Evolutionary conservation across 768 basidiomycete genomes (phyloP).

Genomic region (Multifurca ochricompacta): DNA sequence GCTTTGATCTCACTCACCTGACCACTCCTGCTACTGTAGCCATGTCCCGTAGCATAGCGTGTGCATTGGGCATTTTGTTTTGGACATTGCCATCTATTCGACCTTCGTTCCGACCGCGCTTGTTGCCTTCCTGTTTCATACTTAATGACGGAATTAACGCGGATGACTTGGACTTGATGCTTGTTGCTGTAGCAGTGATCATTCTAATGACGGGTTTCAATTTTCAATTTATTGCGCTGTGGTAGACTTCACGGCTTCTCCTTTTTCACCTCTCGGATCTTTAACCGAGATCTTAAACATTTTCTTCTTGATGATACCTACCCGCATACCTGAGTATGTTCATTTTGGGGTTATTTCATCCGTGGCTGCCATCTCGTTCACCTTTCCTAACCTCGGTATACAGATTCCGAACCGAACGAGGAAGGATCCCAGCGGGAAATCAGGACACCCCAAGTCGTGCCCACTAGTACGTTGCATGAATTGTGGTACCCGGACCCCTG

Average conservation of each 20-base stretch:
- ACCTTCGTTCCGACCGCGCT: background rate
- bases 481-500: background rate
- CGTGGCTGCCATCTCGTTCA: background rate
- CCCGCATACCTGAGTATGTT: background rate
- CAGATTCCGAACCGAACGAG: background rate
- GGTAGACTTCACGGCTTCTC: background rate
- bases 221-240: background rate
- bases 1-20: background rate
- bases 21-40: background rate
- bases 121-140: background rate
- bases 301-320: background rate
- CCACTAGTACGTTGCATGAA: background rate
- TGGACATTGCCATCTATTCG: background rate
- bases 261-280: background rate
- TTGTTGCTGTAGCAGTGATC: background rate
- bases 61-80: too few species aligned
- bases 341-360: background rate
- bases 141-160: background rate
- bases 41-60: background rate
- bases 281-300: background rate
- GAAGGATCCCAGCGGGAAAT: too few species aligned
- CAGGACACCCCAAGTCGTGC: background rate
- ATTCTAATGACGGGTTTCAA: background rate
- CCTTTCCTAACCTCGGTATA: background rate
- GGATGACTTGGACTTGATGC: background rate